phyloP scores from a whole-genome alignment of 2,329 filamentous ascomycete species.

The Camptophora hylomeconis region DNA sequence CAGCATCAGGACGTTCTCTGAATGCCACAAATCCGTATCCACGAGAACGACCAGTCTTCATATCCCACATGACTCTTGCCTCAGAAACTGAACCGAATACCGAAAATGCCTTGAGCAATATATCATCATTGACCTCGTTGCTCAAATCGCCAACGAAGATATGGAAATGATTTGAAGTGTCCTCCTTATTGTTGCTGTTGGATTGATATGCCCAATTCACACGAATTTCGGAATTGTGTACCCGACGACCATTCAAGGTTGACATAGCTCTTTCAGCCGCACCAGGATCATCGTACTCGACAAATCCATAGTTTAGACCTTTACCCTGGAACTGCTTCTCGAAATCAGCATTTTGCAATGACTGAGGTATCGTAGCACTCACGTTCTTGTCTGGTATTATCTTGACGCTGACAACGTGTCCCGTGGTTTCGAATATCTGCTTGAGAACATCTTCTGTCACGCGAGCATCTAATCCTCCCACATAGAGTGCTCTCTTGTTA shows the following conservation, averaged over 20 bases:
- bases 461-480: constrained; percentile 85
- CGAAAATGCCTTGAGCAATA: constrained; percentile 85
- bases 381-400: constrained; percentile 99
- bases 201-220: constrained; percentile 99
- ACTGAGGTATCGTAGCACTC: constrained; percentile 31
- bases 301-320: constrained; percentile 97
- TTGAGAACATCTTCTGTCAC: constrained; percentile 93
- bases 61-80: constrained; percentile 99
- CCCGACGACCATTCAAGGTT: constrained; percentile 85
- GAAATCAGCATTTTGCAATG: constrained; percentile 2
- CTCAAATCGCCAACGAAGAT: constrained; percentile 97
- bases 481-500: constrained; percentile 94
- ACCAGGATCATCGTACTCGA: constrained; percentile 96
- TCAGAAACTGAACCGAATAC: constrained; percentile 93
- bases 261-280: constrained; percentile 95
- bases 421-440: constrained; percentile 97
- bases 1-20: constrained; percentile 82
- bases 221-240: constrained; percentile 94
- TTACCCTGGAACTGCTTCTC: constrained; percentile 59
- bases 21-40: constrained; percentile 98
- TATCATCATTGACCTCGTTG: constrained; percentile 97
- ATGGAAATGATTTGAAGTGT: constrained; percentile 96
- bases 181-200: constrained; percentile 86
- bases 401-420: constrained; percentile 96
- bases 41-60: constrained; percentile 96